Conservation (phyloP, 495 filamentous ascomycete species). For the Daldinia vernicosa region DNA sequence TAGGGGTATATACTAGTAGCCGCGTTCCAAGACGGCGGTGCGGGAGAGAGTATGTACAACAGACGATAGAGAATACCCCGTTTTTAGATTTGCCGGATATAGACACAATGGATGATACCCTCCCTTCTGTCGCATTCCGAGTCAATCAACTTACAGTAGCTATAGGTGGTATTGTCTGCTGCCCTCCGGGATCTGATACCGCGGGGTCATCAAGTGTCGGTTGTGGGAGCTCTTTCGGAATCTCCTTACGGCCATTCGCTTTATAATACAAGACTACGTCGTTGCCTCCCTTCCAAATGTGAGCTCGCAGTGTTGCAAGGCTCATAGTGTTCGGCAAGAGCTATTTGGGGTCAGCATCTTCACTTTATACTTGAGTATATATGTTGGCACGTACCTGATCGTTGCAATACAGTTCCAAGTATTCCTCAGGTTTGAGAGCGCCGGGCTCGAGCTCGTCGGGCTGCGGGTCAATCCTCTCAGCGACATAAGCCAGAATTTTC, state of each 20-base stretch:
- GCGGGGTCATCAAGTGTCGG: constrained; percentile 35
- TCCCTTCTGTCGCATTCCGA: constrained; percentile 13
- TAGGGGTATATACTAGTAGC: constrained; percentile 29
- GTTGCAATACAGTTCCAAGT: constrained; percentile 93
- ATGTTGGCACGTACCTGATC: constrained; percentile 70
- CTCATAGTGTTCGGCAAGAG: constrained; percentile 76
- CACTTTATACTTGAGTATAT: neutral
- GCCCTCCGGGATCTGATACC: constrained; percentile 38
- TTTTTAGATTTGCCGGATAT: constrained; percentile 39
- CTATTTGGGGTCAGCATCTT: constrained; percentile 45
- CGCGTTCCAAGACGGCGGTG: constrained; percentile 6
- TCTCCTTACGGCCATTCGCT: constrained; percentile 79
- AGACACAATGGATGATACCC: constrained; percentile 41
- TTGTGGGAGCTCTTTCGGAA: constrained; percentile 48
- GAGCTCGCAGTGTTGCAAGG: constrained; percentile 85
- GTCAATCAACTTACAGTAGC: constrained; percentile 29
- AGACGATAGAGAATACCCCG: constrained; percentile 41
- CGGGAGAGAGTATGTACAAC: constrained; percentile 37
- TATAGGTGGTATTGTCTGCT: constrained; percentile 24
- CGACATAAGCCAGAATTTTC: constrained; percentile 93
- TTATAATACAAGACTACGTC: constrained; percentile 93
- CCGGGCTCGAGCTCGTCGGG: constrained; percentile 60
- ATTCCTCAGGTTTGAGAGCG: constrained; percentile 83
- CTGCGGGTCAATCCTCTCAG: constrained; percentile 83
- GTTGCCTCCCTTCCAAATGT: constrained; percentile 90